Base-by-base conservation (phyloP, 768 basidiomycete genomes). In the Lactifluus echinatus region DNA sequence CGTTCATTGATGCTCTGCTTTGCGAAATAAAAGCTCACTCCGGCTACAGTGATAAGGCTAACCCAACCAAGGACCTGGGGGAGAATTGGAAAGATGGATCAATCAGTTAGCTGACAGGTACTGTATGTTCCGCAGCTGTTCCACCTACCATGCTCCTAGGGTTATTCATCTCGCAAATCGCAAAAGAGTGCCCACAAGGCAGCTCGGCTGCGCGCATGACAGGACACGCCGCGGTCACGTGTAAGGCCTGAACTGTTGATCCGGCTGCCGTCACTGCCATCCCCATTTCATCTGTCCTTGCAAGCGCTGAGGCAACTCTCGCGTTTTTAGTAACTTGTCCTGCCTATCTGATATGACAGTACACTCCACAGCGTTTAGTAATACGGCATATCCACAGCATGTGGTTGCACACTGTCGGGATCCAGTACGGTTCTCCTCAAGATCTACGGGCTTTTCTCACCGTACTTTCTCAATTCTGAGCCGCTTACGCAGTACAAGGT, bases 1-100 rank as follows among this genome's bases (percentile, higher is more conserved):
- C 73, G 65, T n/a, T 69, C 69, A 62, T 73, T 67, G 63, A 75
- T 71, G 48, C 61, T 64, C 55, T 69, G 66, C 51, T 70, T 72
- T 11, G 74, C 72, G 51, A 58, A 74, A 61, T 70, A 70, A 61
- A 72, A 74, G 47, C 72, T 73, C 40, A 68, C 69, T 4, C 70
- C 71, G 0, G 73, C 73, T 8, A 69, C 72, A 31, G 64, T 62
- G 21, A 75, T 64, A 19, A 75, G 65, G 36, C 65, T 65, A n/a
- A 64, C 67, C 68, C 71, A 72, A 23, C 71, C 71, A 12, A 72
- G 44, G 24, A 64, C 59, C 71, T 72, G 57, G n/a, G 26, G 23
- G 17, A 21, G 14, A 4, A 23, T 5, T 31, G 31, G 4, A 10
- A 31, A 10, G 26, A 34, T 28, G 12, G 44, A 12, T 24, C 19